Evolutionary conservation across 164 flowering plant species (phyloP).

Genomic region (Stephania cephalantha): DNA sequence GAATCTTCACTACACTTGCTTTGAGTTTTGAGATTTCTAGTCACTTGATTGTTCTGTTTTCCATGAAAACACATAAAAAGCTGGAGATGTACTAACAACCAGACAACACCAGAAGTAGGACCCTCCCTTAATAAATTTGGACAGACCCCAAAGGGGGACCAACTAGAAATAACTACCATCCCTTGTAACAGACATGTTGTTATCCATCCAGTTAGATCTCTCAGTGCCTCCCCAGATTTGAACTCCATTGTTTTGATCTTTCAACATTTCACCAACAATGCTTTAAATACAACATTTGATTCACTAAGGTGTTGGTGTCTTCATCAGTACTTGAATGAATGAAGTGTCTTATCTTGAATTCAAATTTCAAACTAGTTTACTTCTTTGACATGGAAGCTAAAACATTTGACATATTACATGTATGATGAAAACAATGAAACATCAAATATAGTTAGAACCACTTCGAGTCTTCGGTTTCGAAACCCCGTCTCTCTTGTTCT

Average conservation of each 20-base stretch:
- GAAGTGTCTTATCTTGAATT: neutral
- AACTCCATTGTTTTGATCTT: neutral
- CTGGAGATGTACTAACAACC: neutral
- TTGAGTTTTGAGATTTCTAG: neutral
- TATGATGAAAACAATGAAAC: neutral
- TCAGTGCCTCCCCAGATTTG: neutral
- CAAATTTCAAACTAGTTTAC: neutral
- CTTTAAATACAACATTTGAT: neutral
- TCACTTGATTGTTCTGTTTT: neutral
- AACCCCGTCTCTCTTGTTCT: neutral
- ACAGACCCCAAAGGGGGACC: neutral
- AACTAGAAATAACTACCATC: conserved; percentile 2
- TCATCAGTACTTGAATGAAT: neutral
- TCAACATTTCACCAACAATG: neutral
- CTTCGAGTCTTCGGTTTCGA: neutral
- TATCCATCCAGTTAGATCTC: neutral
- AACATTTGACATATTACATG: too few species aligned
- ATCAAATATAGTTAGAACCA: neutral
- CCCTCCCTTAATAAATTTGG: neutral
- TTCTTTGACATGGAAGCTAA: neutral
- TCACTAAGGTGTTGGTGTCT: neutral
- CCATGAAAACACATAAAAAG: neutral
- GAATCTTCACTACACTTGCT: neutral
- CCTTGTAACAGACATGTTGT: neutral
- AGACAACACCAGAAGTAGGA: neutral